A percentile compares a stretch with the other conserved stretches of the same genome.
These are phyloP conservation scores for Patellaria atrata DNA, from an alignment of 495 filamentous ascomycete species.

Conservation along the genomic window DNA sequence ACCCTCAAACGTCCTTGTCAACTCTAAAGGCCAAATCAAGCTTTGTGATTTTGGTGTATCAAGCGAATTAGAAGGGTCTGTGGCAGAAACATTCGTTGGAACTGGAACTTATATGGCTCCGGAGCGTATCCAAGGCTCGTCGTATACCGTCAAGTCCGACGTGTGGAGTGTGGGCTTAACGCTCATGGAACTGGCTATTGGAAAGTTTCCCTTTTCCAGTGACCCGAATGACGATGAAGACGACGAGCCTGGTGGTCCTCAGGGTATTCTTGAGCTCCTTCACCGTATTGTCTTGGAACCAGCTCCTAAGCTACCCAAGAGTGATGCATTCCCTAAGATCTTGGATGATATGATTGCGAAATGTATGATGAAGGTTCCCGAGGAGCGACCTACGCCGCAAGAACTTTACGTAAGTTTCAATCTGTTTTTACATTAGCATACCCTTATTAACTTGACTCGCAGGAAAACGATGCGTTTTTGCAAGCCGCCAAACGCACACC, in stretches of 20 bases:
- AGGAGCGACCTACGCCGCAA: constrained; percentile 76
- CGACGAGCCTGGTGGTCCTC: constrained; percentile 56
- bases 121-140: constrained; percentile 88
- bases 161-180: constrained; percentile 97
- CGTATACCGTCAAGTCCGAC: constrained; percentile 95
- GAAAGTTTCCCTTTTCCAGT: constrained; percentile 84
- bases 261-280: constrained; percentile 88
- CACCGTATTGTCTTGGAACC: constrained; percentile 97
- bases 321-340: constrained; percentile 88
- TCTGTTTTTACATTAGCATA: background rate
- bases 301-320: constrained; percentile 83
- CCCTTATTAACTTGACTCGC: constrained; percentile 14
- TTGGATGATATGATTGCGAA: constrained; percentile 94
- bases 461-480: constrained; percentile 88
- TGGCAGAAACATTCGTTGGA: constrained; percentile 94
- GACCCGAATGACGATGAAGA: constrained; percentile 54
- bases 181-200: constrained; percentile 93
- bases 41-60: constrained; percentile 97
- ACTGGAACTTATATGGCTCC: constrained; percentile 99
- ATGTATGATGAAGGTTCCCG: constrained; percentile 78
- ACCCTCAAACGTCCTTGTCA: constrained; percentile 91
- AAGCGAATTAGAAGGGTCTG: constrained; percentile 88
- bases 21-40: constrained; percentile 87
- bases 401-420: constrained; percentile 54
- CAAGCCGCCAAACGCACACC: constrained; percentile 89